These are phyloP conservation scores for Globisporangium iwayamae DNA, from an alignment of 352 stramenopile species.

Conservation along the genomic window DNA sequence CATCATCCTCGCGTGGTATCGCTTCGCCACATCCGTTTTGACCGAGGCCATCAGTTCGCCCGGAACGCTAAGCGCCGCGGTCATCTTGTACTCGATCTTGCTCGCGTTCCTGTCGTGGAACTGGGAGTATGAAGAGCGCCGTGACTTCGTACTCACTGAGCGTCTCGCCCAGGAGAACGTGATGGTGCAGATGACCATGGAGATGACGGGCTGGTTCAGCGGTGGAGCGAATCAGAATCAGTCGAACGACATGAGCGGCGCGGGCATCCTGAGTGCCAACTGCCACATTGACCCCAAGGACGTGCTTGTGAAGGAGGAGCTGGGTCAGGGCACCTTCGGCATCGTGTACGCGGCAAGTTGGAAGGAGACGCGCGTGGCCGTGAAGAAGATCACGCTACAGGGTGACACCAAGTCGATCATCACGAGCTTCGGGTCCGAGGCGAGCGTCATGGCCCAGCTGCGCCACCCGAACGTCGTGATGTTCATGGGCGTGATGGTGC, in stretches of 20 bases:
- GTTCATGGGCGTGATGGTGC: conserved; percentile 89
- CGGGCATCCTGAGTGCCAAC: conserved; percentile 71
- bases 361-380: conserved; percentile 79
- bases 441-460: conserved; percentile 81
- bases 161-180: conserved; percentile 82
- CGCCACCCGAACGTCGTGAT: conserved; percentile 86
- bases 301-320: conserved; percentile 73
- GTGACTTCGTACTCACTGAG: conserved; percentile 79
- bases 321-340: conserved; percentile 74
- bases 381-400: conserved; percentile 84
- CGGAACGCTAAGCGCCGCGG: conserved; percentile 65
- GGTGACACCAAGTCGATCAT: conserved; percentile 80
- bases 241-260: conserved; percentile 33
- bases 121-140: conserved; percentile 87
- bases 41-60: conserved; percentile 52
- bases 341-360: conserved; percentile 71
- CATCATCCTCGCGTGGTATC: conserved; percentile 70
- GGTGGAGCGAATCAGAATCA: conserved; percentile 60
- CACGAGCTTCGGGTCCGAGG: conserved; percentile 78
- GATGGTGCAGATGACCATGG: conserved; percentile 87
- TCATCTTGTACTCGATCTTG: conserved; percentile 76
- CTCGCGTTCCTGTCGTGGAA: conserved; percentile 82
- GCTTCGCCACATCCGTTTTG: conserved; percentile 29
- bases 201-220: conserved; percentile 87
- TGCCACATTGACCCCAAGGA: conserved; percentile 84